Evolutionary conservation across 1,139 yeast genomes (phyloP).

Genomic region (Blastobotrys persicus): DNA sequence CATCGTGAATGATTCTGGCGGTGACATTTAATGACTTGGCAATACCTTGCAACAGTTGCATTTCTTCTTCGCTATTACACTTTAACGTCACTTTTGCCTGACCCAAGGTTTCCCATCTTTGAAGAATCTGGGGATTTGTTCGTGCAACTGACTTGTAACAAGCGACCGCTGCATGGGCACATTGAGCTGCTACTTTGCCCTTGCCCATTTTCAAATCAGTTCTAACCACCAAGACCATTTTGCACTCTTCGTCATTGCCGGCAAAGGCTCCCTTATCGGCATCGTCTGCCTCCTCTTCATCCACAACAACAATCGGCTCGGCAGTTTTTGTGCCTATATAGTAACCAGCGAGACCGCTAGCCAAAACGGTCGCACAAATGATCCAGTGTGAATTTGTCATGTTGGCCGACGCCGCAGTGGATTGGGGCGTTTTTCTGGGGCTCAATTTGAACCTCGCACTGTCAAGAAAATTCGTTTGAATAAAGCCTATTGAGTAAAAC

Average conservation of each 20-base stretch:
- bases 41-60: slow-evolving; percentile 74
- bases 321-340: slow-evolving; percentile 19
- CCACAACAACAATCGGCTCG: slow-evolving; percentile 10
- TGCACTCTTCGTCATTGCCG: slow-evolving; percentile 67
- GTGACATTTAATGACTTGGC: slow-evolving; percentile 81
- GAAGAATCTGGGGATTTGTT: slow-evolving; percentile 39
- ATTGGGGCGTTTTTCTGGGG: too few species aligned
- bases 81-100: slow-evolving; percentile 95
- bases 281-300: slow-evolving; percentile 24
- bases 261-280: slow-evolving; percentile 22
- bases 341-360: slow-evolving; percentile 21
- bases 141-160: slow-evolving; percentile 70
- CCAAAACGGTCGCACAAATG: background rate
- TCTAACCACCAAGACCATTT: slow-evolving; percentile 86
- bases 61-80: slow-evolving; percentile 64
- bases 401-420: too few species aligned
- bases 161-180: slow-evolving; percentile 95
- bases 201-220: slow-evolving; percentile 89
- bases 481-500: too few species aligned
- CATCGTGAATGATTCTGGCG: slow-evolving; percentile 83
- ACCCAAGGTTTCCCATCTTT: slow-evolving; percentile 81
- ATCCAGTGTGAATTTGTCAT: background rate
- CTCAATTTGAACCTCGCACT: too few species aligned
- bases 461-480: too few species aligned
- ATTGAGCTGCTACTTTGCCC: slow-evolving; percentile 97